Evolutionary conservation across 1,284 basidiomycete species (phyloP), one percentile per base, ranked within the genome.

Genomic region (Vanrija pseudolonga): DNA sequence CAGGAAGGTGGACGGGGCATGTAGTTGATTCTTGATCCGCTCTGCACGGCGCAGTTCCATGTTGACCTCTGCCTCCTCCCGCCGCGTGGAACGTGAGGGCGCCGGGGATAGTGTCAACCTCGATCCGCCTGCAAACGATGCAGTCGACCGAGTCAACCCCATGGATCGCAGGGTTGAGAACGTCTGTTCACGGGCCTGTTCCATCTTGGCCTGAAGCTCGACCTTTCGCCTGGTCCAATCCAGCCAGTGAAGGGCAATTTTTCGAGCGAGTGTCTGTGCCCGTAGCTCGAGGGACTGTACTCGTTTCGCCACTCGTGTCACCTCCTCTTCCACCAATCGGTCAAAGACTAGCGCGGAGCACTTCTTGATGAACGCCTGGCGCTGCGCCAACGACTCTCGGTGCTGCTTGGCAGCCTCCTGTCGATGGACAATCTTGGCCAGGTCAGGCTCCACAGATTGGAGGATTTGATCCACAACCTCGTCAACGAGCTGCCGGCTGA

Each of bases 1-100:
- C 22, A 74, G 58, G 56, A 71, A 71, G 7, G 68, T 67, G 2
- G 63, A 55, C 1, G 65, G 61, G 7, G 64, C 61, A 28, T 60
- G 64, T 17, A 59, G 50, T 17, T 39, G 36, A 1, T 52, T 24
- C 23, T 45, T 32, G 1, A 26, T 39, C 5, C 14, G n/a, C 53
- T 59, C 46, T 4, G 64, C 59, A 45, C 65, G 54, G 12, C 53
- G 59, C 6, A 69, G 44, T 15, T 53, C 50, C n/a, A 61, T 40
- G 36, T 64, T 59, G 3, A 63, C 32, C 18, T 62, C 61, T 18
- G 55, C 47, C 37, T 67, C 63, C 6, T 20, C 20, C 6, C 19
- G 12, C 19, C 19, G 20, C 19, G 19, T 20, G 6, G 40, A 20
- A 14, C 18, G 18, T 18, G 18, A n/a, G 40, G 19, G 19, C 19